Evolutionary conservation across 2,329 filamentous ascomycete species (phyloP).

Genomic region (Colletotrichum limetticola): DNA sequence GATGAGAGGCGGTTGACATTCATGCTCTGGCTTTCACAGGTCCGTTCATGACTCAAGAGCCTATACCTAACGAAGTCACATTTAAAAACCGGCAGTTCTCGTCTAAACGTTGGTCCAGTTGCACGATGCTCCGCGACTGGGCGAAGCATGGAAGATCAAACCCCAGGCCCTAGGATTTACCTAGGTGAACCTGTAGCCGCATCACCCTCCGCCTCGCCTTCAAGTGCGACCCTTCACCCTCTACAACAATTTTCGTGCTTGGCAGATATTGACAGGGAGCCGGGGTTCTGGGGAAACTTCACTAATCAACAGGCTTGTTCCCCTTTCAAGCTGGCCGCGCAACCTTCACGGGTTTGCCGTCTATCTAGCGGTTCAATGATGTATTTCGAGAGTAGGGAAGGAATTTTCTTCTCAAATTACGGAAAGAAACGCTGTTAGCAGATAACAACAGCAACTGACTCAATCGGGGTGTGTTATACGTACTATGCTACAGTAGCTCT

Average conservation of each 20-base stretch:
- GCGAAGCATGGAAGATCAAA: constrained; percentile 32
- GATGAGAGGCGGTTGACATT: constrained; percentile 9
- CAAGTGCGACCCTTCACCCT: constrained; percentile 1
- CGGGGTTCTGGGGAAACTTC: constrained; percentile 1
- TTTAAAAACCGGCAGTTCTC: constrained; percentile 6
- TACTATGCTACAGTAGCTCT: not conserved
- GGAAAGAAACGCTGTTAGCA: not conserved
- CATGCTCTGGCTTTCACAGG: constrained; percentile 1
- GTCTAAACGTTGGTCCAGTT: not conserved
- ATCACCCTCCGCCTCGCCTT: constrained; percentile 14
- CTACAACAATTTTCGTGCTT: constrained; percentile 1
- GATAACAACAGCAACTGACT: not conserved
- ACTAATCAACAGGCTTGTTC: constrained; percentile 4
- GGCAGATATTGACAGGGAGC: constrained; percentile 16
- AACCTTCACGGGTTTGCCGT: constrained; percentile 10
- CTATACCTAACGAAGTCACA: constrained; percentile 5
- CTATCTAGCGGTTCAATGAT: not conserved
- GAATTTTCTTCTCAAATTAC: not conserved
- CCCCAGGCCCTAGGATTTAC: constrained; percentile 19
- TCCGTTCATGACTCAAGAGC: constrained; percentile 11
- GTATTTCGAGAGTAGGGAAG: not conserved
- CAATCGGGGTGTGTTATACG: not conserved
- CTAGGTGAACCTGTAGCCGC: constrained; percentile 18
- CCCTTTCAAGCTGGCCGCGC: not conserved
- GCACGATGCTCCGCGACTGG: constrained; percentile 1